Base-by-base conservation (phyloP, 1,284 basidiomycete species). In the Moniliophthora roreri region DNA sequence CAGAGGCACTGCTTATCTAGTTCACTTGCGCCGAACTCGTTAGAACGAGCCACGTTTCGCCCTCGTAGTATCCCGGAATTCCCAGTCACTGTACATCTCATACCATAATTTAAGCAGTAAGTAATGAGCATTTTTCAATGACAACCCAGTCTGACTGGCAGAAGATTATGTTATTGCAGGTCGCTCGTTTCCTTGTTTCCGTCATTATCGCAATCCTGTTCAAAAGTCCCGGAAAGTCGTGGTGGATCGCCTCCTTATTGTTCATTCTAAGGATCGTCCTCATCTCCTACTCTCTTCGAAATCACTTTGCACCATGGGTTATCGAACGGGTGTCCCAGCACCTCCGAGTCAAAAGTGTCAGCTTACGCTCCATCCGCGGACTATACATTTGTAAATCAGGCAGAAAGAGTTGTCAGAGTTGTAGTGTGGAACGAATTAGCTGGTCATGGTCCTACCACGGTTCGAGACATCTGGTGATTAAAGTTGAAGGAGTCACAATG, bases 361-460 rank as follows among this genome's bases (percentile, higher is more conserved):
- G 89, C 63, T 70, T 88, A 39, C 80, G 86, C 50, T 91, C 89
- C 21, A 81, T 91, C 57, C 82, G 86, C 44, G 88, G 89, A 21
- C 71, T 91, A 35, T 89, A 86, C 67, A 77, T 89, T 20, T 41
- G 20, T 39, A 50, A 34, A 40, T 28, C 38, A 32, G 39, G 49
- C 54, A 77, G 79, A 47, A 73, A 71, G 38, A 81, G 82, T 38
- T 69, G 66, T 48, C 71, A 76, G 50, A 81, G 76, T 37, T 79
- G 80, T 69, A 78, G 75, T 39, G 72, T 86, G 11, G 87, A 90
- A 53, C 83, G 89, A 50, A 79, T 90, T 49, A 79, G 82, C 37
- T 82, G 84, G 61, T 74, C 77, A 45, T 83, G 77, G 63, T 72
- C 79, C 16, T 75, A 72, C 15, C 66, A 77, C 24, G 73, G 72